These are phyloP conservation scores for Nannizziopsis arthrosporioides DNA, from an alignment of 2,329 filamentous ascomycete species.

Conservation along the genomic window DNA sequence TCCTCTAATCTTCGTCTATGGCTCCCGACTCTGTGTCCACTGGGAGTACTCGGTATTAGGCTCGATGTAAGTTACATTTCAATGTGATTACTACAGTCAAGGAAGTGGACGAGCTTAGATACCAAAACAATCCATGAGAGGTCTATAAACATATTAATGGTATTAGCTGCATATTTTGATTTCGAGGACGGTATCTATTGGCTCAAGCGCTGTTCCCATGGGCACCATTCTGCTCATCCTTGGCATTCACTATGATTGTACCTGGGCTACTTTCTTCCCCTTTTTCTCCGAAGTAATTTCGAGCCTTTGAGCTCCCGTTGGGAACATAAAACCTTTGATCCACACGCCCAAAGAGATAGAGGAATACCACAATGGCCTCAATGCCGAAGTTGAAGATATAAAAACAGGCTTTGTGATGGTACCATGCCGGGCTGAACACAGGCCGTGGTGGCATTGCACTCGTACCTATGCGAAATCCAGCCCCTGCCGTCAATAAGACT, in stretches of 20 bases:
- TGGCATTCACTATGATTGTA: not conserved
- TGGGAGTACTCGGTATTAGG: too few species aligned
- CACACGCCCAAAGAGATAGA: constrained; percentile 56
- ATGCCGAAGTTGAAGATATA: constrained; percentile 69
- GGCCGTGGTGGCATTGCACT: constrained; percentile 43
- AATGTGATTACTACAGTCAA: too few species aligned
- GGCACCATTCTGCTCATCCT: not conserved
- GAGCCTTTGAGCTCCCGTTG: constrained; percentile 43
- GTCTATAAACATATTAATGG: too few species aligned
- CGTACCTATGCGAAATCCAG: constrained; percentile 54
- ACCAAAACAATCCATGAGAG: too few species aligned
- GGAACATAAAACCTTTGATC: constrained; percentile 67
- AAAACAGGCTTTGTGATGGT: constrained; percentile 59
- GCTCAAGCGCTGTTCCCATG: not conserved
- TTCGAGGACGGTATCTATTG: too few species aligned
- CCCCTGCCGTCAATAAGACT: constrained; percentile 54
- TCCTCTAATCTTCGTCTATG: too few species aligned
- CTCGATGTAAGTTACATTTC: too few species aligned
- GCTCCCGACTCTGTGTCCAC: too few species aligned
- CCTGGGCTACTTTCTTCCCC: not conserved
- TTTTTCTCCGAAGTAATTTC: constrained; percentile 8
- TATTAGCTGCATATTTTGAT: too few species aligned
- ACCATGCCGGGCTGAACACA: constrained; percentile 51
- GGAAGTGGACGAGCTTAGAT: too few species aligned
- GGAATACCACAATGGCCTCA: constrained; percentile 57